A percentile compares a stretch with the other conserved stretches of the same genome.
These are phyloP conservation scores for Dioscorea zingiberensis DNA, from an alignment of 106 monocot genomes.

Conservation along the genomic window DNA sequence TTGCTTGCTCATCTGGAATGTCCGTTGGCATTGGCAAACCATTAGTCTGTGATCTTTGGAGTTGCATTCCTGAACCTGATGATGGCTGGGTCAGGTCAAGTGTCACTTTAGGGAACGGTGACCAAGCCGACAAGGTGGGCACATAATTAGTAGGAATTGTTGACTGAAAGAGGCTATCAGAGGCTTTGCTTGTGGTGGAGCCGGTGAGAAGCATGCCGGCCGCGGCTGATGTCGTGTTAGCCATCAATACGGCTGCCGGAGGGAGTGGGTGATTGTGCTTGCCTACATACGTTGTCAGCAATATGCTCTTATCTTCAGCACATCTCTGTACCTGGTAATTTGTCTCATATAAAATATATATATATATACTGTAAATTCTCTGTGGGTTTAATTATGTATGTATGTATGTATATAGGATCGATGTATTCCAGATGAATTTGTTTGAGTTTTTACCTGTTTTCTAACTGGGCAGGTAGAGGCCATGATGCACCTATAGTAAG, in stretches of 20 bases:
- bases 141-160: conserved; percentile 20
- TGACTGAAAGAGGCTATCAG: conserved; percentile 3
- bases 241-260: conserved; percentile 52
- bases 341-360: neutral
- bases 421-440: neutral
- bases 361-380: neutral
- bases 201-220: conserved; percentile 73
- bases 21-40: neutral
- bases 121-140: conserved; percentile 63
- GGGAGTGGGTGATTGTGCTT: conserved; percentile 80
- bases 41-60: neutral
- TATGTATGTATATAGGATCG: too few species aligned
- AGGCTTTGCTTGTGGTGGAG: conserved; percentile 22
- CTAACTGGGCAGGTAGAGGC: conserved; percentile 54
- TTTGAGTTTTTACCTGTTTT: conserved; percentile 41
- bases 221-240: conserved; percentile 56
- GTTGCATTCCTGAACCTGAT: conserved; percentile 61
- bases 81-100: conserved; percentile 72
- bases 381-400: too few species aligned
- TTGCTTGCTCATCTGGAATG: conserved; percentile 3
- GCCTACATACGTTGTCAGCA: conserved; percentile 76
- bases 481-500: conserved; percentile 74
- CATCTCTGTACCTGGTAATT: conserved; percentile 65
- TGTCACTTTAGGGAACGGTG: conserved; percentile 74
- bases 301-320: conserved; percentile 51